Evolutionary conservation across 2,329 filamentous ascomycete species (phyloP).

Genomic region (Pestalotiopsis sp.): DNA sequence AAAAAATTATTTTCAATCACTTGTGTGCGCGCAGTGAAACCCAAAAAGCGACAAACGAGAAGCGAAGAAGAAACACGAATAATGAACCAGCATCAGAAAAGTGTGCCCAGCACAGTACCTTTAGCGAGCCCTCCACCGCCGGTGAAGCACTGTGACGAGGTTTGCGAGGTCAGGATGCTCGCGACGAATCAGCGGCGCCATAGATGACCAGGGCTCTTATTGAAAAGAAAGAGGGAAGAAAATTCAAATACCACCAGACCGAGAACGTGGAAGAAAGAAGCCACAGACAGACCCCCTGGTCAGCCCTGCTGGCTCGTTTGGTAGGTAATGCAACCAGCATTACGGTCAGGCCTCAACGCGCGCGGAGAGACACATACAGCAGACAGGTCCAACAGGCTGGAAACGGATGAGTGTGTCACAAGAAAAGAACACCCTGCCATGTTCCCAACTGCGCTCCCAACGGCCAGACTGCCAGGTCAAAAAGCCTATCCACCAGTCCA

Average conservation of each 20-base stretch:
- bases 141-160: slow-evolving; percentile 6
- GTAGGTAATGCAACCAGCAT: not conserved
- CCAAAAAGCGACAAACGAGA: not conserved
- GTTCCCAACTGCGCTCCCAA: not conserved
- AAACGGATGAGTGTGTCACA: not conserved
- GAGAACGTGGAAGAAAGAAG: not conserved
- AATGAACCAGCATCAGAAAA: not conserved
- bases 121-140: slow-evolving; percentile 4
- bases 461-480: not conserved
- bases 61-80: not conserved
- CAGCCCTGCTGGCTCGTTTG: not conserved
- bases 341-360: not conserved
- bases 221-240: not conserved
- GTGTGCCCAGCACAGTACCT: not conserved
- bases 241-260: not conserved
- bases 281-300: not conserved
- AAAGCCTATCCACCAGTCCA: not conserved
- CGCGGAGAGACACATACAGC: not conserved
- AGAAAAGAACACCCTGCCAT: not conserved
- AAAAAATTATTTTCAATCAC: not conserved
- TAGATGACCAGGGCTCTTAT: not conserved
- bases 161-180: not conserved
- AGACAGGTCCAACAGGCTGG: not conserved
- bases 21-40: not conserved
- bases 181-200: not conserved